Base-by-base conservation (phyloP, 176 grass and related monocot species). In the Lolium perenne region DNA sequence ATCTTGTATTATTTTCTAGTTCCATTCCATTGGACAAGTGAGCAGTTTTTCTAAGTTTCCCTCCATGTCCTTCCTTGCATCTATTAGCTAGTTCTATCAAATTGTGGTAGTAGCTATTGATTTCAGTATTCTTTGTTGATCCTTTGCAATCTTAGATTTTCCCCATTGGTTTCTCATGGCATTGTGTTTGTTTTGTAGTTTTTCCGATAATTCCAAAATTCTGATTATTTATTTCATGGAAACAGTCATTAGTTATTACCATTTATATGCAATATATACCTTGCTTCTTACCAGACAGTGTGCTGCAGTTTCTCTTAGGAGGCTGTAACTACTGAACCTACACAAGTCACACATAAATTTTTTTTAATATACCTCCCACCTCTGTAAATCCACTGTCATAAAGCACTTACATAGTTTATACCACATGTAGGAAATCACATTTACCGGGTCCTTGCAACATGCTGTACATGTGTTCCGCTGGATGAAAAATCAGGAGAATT, bases 401-500 rank as follows among this genome's bases (percentile, higher is more conserved):
- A 23, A 43, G 11, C 46, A 67, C 43, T 76, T 77, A 77, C 82
- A 79, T 55, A 60, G 16, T 91, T 80, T 80, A 38, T 83, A 45
- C 84, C n/a, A 51, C 25, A 43, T 91, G 80, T 76, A 95, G 93
- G 96, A 98, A 88, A 92, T 98, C 70, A 84, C 92, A 10, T 80
- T 74, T 65, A 49, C 78, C 4, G 93, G 93, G 82, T 94, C 93
- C 12, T 82, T 94, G 79, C 80, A 91, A 62, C 92, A 98, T 86
- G 92, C 88, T 51, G 76, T 90, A 56, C 86, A 95, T 69, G 96
- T 98, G 54, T 98, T 98, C 56, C 38, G 84, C 80, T 98, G 92
- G 96, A 95, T 98, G 96, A 98, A 95, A 81, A 98, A 90, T 89
- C 96, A 98, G 69, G 89, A 84, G 70, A 89, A 95, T 66, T 95